Base-by-base conservation (phyloP, 441 rosid genomes). In the Omphalea diandra region DNA sequence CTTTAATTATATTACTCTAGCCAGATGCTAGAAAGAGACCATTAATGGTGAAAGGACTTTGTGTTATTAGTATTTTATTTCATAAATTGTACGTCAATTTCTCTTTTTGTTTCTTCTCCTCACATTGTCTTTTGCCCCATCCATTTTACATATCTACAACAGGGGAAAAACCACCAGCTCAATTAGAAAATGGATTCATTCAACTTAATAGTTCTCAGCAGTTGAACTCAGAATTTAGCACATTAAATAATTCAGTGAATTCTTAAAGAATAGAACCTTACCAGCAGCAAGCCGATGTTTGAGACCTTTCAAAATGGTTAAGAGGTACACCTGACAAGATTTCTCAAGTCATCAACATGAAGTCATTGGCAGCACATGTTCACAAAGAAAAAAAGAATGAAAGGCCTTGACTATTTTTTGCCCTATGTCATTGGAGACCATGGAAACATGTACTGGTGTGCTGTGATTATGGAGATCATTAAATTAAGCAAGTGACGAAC, bases 261-360 rank as follows among this genome's bases (percentile, higher is more conserved):
- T 26, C 15, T 24, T 4, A 38, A 2, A n/a, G 24, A 69, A 32
- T 32, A 65, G 43, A 38, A 20, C 38, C 63, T 82, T 88, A 91
- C 98, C 97, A 74, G 97, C 97, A 73, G 98, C 98, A 79, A 90
- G 97, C 72, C 95, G 92, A 83, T 91, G 90, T 79, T 87, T 91
- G 79, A 94, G 92, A 81, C 93, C 90, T 84, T 86, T 91, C 77
- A 94, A 81, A 73, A 90, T 81, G 47, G 91, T 91, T 71, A 94
- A 79, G 63, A 91, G 82, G 82, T 90, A 94, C 55, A 94, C 98
- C 98, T 91, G 86, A 64, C 26, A 80, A 73, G 43, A 62, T 68
- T 60, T 55, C 58, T 52, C 22, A 55, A 52, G 56, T 49, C 41
- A 18, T 22, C 33, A 59, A 38, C 26, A 36, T 24, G 32, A 22